Evolutionary conservation across 1,284 basidiomycete species (phyloP).

Genomic region (Ustilago shanxiensis): DNA sequence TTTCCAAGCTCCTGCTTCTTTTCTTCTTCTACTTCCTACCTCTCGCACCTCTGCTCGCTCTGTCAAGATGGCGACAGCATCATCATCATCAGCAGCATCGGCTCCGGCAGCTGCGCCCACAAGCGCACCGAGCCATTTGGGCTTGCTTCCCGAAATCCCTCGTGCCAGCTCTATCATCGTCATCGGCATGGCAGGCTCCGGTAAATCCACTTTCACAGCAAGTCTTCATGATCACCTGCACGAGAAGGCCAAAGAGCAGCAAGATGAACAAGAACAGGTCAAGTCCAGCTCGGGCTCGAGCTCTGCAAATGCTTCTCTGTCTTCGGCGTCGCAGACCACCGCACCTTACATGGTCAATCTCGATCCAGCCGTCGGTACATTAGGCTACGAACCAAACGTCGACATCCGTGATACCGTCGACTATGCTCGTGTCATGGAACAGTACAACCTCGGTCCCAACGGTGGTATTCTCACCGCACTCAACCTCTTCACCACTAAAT

Average conservation of each 20-base stretch:
- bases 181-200: slow-evolving; percentile 89
- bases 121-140: slow-evolving; percentile 33
- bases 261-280: slow-evolving; percentile 29
- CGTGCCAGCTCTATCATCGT: slow-evolving; percentile 68
- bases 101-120: slow-evolving; percentile 6
- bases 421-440: slow-evolving; percentile 99
- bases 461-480: slow-evolving; percentile 96
- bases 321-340: slow-evolving; percentile 71
- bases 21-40: not conserved
- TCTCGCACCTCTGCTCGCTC: not conserved
- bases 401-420: slow-evolving; percentile 98
- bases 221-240: slow-evolving; percentile 55
- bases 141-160: slow-evolving; percentile 56
- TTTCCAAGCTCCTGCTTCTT: not conserved
- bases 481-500: slow-evolving; percentile 98
- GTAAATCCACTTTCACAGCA: slow-evolving; percentile 95
- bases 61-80: slow-evolving; percentile 25
- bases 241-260: slow-evolving; percentile 35
- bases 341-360: slow-evolving; percentile 94
- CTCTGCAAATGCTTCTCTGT: not conserved
- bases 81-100: slow-evolving; percentile 13
- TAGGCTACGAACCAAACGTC: slow-evolving; percentile 95
- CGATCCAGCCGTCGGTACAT: slow-evolving; percentile 91
- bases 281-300: slow-evolving; percentile 4
- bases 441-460: slow-evolving; percentile 99